phyloP scores from a whole-genome alignment of 441 rosid species.

The Raphanus hybrid region DNA sequence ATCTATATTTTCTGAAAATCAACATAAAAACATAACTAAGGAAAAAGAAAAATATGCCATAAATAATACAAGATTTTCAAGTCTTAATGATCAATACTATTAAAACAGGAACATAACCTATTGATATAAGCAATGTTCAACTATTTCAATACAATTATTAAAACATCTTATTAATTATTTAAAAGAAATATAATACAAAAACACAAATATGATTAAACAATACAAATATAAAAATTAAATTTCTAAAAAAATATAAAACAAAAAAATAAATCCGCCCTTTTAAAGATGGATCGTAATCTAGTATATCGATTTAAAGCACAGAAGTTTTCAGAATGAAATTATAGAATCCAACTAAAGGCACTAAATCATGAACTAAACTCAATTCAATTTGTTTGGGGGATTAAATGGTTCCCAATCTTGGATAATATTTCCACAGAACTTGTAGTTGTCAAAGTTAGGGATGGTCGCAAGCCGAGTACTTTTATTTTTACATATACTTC shows the following conservation, averaged over 20 bases:
- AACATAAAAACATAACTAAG: not conserved
- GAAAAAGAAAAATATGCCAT: not conserved
- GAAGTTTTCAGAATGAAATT: not conserved
- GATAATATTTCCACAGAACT: not conserved
- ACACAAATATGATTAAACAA: too few species aligned
- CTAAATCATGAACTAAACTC: not conserved
- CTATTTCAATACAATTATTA: too few species aligned
- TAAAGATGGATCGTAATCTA: too few species aligned
- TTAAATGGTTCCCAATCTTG: not conserved
- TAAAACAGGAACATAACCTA: too few species aligned
- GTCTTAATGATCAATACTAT: not conserved
- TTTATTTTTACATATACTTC: too few species aligned
- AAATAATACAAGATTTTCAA: not conserved
- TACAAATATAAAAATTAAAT: too few species aligned
- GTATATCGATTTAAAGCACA: not conserved
- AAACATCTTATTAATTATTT: too few species aligned
- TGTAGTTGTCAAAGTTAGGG: not conserved
- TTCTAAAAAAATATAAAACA: too few species aligned
- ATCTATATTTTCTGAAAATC: not conserved
- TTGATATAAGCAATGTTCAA: too few species aligned
- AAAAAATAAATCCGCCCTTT: too few species aligned
- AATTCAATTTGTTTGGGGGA: not conserved
- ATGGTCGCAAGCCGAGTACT: too few species aligned
- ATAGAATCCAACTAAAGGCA: not conserved
- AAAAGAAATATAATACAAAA: too few species aligned